Evolutionary conservation across 768 basidiomycete species (phyloP).

Genomic region (Mycena haematopus): DNA sequence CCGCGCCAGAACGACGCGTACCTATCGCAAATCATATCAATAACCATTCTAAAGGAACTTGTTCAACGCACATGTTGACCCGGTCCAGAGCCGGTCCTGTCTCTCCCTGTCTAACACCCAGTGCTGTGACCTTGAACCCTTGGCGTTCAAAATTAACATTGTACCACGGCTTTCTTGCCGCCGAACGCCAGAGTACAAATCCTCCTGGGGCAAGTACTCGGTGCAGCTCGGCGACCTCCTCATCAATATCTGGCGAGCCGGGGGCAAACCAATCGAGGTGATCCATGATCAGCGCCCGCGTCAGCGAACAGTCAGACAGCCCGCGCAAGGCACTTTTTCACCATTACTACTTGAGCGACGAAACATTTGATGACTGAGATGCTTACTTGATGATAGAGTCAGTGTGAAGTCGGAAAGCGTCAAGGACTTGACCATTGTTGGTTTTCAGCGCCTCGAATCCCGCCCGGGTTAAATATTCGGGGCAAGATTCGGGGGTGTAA

Average conservation of each 20-base stretch:
- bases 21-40: slow-evolving; percentile 30
- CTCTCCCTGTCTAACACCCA: slow-evolving; percentile 58
- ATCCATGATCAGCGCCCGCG: slow-evolving; percentile 75
- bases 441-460: slow-evolving; percentile 65
- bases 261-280: slow-evolving; percentile 67
- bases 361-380: slow-evolving; percentile 1
- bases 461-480: slow-evolving; percentile 64
- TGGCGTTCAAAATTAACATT: slow-evolving; percentile 55
- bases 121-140: slow-evolving; percentile 59
- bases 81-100: slow-evolving; percentile 58
- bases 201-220: slow-evolving; percentile 66
- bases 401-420: slow-evolving; percentile 73
- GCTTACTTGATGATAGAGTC: slow-evolving; percentile 71
- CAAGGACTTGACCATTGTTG: slow-evolving; percentile 49
- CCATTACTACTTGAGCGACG: neutral
- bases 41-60: neutral
- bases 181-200: slow-evolving; percentile 70
- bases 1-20: slow-evolving; percentile 46
- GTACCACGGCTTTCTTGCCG: slow-evolving; percentile 72
- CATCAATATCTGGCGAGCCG: slow-evolving; percentile 51
- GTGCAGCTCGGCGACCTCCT: slow-evolving; percentile 61
- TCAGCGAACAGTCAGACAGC: slow-evolving; percentile 50
- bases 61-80: slow-evolving; percentile 67
- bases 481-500: slow-evolving; percentile 65
- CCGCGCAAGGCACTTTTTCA: slow-evolving; percentile 43